Evolutionary conservation across 768 basidiomycete genomes (phyloP), one percentile per base, ranked within the genome.

Genomic region (Kwoniella heveanensis): DNA sequence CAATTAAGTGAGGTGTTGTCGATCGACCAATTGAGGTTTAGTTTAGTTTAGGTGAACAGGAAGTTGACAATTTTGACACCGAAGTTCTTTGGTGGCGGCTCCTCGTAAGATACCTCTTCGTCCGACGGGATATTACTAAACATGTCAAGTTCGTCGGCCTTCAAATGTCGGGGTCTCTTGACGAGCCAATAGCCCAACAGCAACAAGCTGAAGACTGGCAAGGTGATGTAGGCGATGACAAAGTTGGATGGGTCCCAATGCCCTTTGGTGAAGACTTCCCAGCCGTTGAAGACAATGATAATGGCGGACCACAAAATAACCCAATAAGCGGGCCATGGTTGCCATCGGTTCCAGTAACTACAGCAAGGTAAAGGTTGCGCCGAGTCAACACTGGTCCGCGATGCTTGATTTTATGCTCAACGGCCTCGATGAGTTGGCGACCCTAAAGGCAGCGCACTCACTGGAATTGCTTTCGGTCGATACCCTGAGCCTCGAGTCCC

Each of bases 401-500:
- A n/a, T n/a, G n/a, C n/a, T n/a, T n/a, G n/a, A n/a, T n/a, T n/a
- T n/a, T n/a, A n/a, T n/a, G n/a, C n/a, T n/a, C n/a, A n/a, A n/a
- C n/a, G n/a, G n/a, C n/a, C n/a, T n/a, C n/a, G n/a, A n/a, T n/a
- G n/a, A n/a, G n/a, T n/a, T n/a, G n/a, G n/a, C n/a, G n/a, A n/a
- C n/a, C n/a, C n/a, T n/a, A n/a, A n/a, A n/a, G n/a, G n/a, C n/a
- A n/a, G n/a, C n/a, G 0, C 15, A 62, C 66, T 57, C 54, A 69
- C 64, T 94, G 92, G 10, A 96, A 83, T 9, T 80, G 84, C 22
- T 60, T 81, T 48, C 93, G 84, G 73, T 90, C 85, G 70, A 88
- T 85, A 19, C 91, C 90, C 76, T 97, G 94, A 2, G 77, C 86
- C 74, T 88, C 88, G 81, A 89, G 71, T 60, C 92, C 95, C 19